Evolutionary conservation across 805 yeast species (phyloP).

Genomic region (Priceomyces fermenticarens): DNA sequence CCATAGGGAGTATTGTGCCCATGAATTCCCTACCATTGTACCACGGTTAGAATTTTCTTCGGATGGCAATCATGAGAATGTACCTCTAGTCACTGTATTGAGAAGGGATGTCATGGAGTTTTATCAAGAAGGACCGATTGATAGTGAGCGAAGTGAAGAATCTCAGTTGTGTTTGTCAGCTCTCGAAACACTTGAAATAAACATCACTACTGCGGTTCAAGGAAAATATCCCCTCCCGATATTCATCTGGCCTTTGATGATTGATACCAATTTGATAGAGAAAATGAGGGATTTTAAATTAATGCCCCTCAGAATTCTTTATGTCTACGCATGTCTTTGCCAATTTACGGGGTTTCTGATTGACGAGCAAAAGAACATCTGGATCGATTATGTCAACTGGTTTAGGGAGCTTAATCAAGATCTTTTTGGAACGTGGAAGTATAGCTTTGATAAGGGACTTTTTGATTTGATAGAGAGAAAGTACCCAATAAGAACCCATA

Average conservation of each 20-base stretch:
- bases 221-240: conserved; percentile 29
- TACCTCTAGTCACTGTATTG: conserved; percentile 1
- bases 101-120: conserved; percentile 2
- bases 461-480: conserved; percentile 3
- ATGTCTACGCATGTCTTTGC: conserved; percentile 16
- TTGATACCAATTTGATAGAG: conserved; percentile 13
- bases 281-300: conserved; percentile 18
- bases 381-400: conserved; percentile 24
- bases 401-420: conserved; percentile 10
- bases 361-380: conserved; percentile 17
- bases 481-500: not conserved
- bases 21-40: too few species aligned
- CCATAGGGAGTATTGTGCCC: not conserved
- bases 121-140: conserved; percentile 2
- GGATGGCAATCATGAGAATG: not conserved
- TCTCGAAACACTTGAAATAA: conserved; percentile 11
- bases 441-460: conserved; percentile 10
- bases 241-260: conserved; percentile 22
- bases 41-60: too few species aligned
- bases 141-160: conserved; percentile 1
- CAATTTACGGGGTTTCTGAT: conserved; percentile 19
- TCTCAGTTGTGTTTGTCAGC: conserved; percentile 3
- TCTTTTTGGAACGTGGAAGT: conserved; percentile 11
- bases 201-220: conserved; percentile 10
- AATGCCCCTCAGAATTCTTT: conserved; percentile 25